Evolutionary conservation across 1,139 yeast genomes (phyloP).

Genomic region (Blastobotrys serpentis): DNA sequence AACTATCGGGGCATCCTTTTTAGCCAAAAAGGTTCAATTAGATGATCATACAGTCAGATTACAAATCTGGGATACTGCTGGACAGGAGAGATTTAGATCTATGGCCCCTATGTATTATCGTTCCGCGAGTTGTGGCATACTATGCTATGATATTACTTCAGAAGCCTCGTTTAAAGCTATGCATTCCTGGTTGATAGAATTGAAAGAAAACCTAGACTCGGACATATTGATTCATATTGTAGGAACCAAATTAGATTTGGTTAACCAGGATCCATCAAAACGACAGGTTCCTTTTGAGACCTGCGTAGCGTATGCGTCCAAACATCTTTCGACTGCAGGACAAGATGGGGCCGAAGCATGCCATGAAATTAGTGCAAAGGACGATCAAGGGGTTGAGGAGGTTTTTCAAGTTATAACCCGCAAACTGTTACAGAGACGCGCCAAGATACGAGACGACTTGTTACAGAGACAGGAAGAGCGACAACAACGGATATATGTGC

Average conservation of each 20-base stretch:
- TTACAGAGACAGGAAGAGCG: constrained; percentile 27
- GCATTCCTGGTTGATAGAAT: constrained; percentile 84
- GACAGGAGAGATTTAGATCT: constrained; percentile 88
- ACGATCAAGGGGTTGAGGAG: constrained; percentile 40
- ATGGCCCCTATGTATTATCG: constrained; percentile 95
- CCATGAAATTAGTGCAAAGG: constrained; percentile 41
- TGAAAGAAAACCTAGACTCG: constrained; percentile 80
- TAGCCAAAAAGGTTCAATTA: constrained; percentile 84
- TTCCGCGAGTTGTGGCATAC: constrained; percentile 90
- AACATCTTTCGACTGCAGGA: constrained; percentile 31
- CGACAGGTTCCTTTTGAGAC: constrained; percentile 41
- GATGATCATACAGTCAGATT: constrained; percentile 82
- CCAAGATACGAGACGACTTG: constrained; percentile 27
- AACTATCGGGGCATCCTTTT: constrained; percentile 91
- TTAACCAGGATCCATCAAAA: constrained; percentile 37
- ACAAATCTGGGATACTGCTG: constrained; percentile 96
- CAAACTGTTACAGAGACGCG: constrained; percentile 31
- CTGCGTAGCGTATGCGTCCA: constrained; percentile 39
- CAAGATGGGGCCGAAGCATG: constrained; percentile 35
- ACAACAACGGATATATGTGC: constrained; percentile 35
- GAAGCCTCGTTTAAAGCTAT: constrained; percentile 93
- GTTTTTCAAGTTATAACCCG: constrained; percentile 39
- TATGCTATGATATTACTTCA: constrained; percentile 87
- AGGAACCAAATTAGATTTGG: constrained; percentile 80
- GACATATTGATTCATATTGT: constrained; percentile 83